Conservation (phyloP, 2,329 filamentous ascomycete species). For the Huntiella omanensis region DNA sequence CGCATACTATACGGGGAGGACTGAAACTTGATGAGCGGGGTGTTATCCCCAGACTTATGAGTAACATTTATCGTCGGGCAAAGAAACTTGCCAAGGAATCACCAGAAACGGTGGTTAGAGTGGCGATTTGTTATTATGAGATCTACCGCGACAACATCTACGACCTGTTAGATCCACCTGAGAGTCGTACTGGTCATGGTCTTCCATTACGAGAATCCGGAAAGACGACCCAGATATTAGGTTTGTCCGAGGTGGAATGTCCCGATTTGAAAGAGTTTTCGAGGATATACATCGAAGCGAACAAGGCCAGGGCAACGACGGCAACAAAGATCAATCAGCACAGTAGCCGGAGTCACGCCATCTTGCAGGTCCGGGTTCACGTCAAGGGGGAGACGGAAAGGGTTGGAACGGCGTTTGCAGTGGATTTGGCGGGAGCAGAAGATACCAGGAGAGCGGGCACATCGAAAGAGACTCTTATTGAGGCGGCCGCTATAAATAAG, state of each 20-base stretch:
- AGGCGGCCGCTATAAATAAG: constrained; percentile 95
- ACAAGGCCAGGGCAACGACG: constrained; percentile 75
- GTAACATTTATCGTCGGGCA: constrained; percentile 65
- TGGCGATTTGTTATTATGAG: constrained; percentile 79
- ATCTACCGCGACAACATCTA: constrained; percentile 96
- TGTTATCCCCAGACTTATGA: constrained; percentile 70
- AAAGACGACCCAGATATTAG: constrained; percentile 73
- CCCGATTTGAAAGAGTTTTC: constrained; percentile 80
- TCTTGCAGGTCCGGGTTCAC: constrained; percentile 77
- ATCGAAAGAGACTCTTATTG: constrained; percentile 76
- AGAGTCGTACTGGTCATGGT: constrained; percentile 67
- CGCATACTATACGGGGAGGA: constrained; percentile 87
- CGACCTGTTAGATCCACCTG: constrained; percentile 71
- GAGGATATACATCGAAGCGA: constrained; percentile 73
- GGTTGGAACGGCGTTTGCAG: constrained; percentile 76
- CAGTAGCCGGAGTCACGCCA: constrained; percentile 76
- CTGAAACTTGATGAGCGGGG: constrained; percentile 71
- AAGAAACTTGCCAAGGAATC: constrained; percentile 74
- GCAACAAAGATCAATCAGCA: constrained; percentile 85
- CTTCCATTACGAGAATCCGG: constrained; percentile 70
- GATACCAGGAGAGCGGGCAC: constrained; percentile 92
- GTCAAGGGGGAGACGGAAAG: constrained; percentile 46
- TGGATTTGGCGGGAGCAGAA: constrained; percentile 87
- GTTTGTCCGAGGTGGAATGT: constrained; percentile 66
- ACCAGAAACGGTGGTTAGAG: constrained; percentile 50